Evolutionary conservation across 495 filamentous ascomycete genomes (phyloP), one percentile per base, ranked within the genome.

Genomic region (Glonium stellatum): DNA sequence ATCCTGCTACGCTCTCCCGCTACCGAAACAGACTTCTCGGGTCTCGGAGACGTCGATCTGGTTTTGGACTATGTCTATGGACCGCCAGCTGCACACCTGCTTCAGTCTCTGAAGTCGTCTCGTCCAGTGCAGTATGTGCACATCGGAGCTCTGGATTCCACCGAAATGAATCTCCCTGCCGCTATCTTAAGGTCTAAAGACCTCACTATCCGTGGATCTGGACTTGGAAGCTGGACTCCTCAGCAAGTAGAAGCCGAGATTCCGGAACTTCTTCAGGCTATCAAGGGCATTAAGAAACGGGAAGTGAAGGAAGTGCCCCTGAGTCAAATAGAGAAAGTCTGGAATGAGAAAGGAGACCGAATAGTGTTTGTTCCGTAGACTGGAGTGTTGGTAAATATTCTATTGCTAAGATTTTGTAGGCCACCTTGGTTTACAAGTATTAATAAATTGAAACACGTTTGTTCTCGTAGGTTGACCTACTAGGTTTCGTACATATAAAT

Each of bases 21-120:
- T 15, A 57, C 65, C 25, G 67, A 75, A 56, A 78, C 77, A 18
- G 77, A 78, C 57, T 78, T 74, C 57, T 62, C 66, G 23, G 46
- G 48, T 35, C 57, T 66, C 5, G 66, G 46, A 4, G 66, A 70
- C 42, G 66, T 70, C 22, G 68, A 72, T 59, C 59, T 70, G 19
- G 58, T 72, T 39, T 58, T 72, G 31, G 70, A 72, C 47, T 72
- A 69, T 55, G 55, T 72, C 4, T 72, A 67, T 12, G 37, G 61
- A 1, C 25, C 60, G 4, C 52, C 44, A 13, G 61, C 59, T 9
- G 37, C 58, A 19, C 52, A 70, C 36, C 41, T 54, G 19, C 53
- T 59, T n/a, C 61, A 69, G 19, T 54, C 61, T 4, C 8, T 39
- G 35, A 61, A 57, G 48, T 11, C 49, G 4, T 23, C 18, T 13